phyloP scores from a whole-genome alignment of 140 eudicot genomes.

The Ambrosia hybrid region DNA sequence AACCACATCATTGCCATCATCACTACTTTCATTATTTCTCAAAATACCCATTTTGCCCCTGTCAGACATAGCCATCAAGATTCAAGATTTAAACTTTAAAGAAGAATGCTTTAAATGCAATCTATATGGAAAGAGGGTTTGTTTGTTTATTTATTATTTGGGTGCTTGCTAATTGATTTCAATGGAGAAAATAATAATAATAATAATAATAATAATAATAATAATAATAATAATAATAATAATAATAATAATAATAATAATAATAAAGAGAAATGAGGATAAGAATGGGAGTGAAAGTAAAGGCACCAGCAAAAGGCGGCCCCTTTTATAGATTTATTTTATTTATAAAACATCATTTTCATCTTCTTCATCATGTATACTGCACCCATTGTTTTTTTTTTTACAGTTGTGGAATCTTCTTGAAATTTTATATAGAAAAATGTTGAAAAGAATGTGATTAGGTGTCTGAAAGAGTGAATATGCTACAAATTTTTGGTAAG shows the following conservation, averaged over 20 bases:
- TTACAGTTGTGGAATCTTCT: conserved; percentile 13
- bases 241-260: too few species aligned
- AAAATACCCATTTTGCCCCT: conserved; percentile 28
- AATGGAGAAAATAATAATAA: not conserved
- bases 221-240: too few species aligned
- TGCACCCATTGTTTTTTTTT: not conserved
- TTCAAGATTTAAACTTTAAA: conserved; percentile 25
- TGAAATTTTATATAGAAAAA: not conserved
- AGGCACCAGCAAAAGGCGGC: conserved; percentile 36
- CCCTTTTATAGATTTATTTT: conserved; percentile 21
- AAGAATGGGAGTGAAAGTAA: conserved; percentile 31
- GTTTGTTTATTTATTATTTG: not conserved
- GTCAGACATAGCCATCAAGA: conserved; percentile 18
- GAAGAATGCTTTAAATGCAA: conserved; percentile 29
- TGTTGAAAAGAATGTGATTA: not conserved
- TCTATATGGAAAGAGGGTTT: conserved; percentile 30
- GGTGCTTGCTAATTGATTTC: conserved; percentile 14
- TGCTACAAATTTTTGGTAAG: not conserved
- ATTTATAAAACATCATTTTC: conserved; percentile 19
- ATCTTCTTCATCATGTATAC: not conserved
- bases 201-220: not conserved
- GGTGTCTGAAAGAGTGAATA: conserved; percentile 4
- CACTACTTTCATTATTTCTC: conserved; percentile 11
- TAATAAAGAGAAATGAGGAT: conserved; percentile 8
- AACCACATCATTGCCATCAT: conserved; percentile 33